These are phyloP conservation scores for Rhynchosporium graminicola DNA, from an alignment of 2,329 filamentous ascomycete genomes.

Conservation along the genomic window DNA sequence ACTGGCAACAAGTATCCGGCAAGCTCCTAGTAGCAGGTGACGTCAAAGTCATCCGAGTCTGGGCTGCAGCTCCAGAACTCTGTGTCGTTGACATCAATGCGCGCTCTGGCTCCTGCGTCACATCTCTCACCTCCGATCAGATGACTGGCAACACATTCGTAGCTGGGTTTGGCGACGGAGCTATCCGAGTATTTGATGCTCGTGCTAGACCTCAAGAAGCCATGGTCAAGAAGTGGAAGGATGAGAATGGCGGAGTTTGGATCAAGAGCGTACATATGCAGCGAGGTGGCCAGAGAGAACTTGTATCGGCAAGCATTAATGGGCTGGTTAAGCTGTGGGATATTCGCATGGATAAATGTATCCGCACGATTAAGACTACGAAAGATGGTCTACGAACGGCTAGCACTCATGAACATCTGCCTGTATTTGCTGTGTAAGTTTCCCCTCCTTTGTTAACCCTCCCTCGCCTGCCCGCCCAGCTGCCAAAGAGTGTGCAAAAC, in stretches of 20 bases:
- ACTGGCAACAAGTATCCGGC: conserved; percentile 98
- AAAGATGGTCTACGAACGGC: conserved; percentile 79
- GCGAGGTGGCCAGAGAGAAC: conserved; percentile 86
- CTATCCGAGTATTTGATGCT: conserved; percentile 91
- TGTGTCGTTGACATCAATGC: conserved; percentile 94
- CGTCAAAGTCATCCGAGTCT: conserved; percentile 91
- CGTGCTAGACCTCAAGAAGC: conserved; percentile 79
- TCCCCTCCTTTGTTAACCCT: conserved; percentile 4
- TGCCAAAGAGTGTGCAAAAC: background rate
- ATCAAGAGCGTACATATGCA: conserved; percentile 97
- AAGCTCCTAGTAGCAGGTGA: conserved; percentile 94
- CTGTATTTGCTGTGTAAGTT: conserved; percentile 89
- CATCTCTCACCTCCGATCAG: conserved; percentile 93
- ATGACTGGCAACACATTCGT: conserved; percentile 97
- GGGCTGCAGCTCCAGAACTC: conserved; percentile 92
- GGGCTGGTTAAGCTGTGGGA: conserved; percentile 97
- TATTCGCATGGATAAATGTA: conserved; percentile 78
- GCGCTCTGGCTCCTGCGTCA: conserved; percentile 92
- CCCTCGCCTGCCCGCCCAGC: background rate
- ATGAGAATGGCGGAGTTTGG: conserved; percentile 84
- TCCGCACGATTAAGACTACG: conserved; percentile 74
- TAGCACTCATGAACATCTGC: conserved; percentile 93
- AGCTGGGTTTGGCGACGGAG: conserved; percentile 94
- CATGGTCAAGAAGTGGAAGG: conserved; percentile 97
- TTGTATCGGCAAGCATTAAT: conserved; percentile 86